These are phyloP conservation scores for Mucor plumbeus DNA, from an alignment of 371 early-diverging fungal genomes.

Conservation along the genomic window DNA sequence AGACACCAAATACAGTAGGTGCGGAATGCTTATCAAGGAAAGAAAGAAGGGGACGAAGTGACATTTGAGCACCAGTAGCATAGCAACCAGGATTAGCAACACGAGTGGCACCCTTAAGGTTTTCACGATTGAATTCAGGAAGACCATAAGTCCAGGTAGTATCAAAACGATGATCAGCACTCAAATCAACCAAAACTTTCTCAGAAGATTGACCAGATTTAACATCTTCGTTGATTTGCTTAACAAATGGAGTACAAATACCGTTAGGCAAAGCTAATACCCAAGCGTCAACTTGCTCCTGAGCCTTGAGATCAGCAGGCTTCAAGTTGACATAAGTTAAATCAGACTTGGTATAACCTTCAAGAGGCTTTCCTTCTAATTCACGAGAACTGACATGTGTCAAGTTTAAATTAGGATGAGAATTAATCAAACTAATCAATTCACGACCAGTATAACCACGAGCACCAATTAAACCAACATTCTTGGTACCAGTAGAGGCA, in stretches of 20 bases:
- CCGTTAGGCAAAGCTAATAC: constrained; percentile 95
- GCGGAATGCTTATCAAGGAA: constrained; percentile 59
- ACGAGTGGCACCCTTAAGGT: constrained; percentile 62
- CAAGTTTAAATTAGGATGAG: constrained; percentile 84
- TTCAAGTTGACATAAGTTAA: constrained; percentile 82
- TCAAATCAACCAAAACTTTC: constrained; percentile 84
- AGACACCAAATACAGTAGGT: constrained; percentile 93
- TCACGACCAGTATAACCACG: constrained; percentile 97
- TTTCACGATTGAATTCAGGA: constrained; percentile 78
- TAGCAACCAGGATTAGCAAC: constrained; percentile 98
- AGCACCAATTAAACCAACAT: constrained; percentile 94
- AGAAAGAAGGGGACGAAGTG: constrained; percentile 80
- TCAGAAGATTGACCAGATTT: constrained; percentile 50
- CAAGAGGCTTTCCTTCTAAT: constrained; percentile 83
- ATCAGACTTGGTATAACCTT: constrained; percentile 71
- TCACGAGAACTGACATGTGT: constrained; percentile 94
- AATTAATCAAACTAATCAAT: constrained; percentile 85
- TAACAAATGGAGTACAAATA: constrained; percentile 90
- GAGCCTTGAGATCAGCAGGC: constrained; percentile 71
- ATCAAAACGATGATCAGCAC: constrained; percentile 94
- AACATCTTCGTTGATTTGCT: constrained; percentile 66
- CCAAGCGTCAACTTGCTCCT: constrained; percentile 88
- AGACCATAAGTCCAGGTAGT: constrained; percentile 91
- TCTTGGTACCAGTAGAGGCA: constrained; percentile 41
- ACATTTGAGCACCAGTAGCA: constrained; percentile 95